Evolutionary conservation across 371 early-diverging fungal species (phyloP), one percentile per base, ranked within the genome.

Genomic region (Nosema granulosis): DNA sequence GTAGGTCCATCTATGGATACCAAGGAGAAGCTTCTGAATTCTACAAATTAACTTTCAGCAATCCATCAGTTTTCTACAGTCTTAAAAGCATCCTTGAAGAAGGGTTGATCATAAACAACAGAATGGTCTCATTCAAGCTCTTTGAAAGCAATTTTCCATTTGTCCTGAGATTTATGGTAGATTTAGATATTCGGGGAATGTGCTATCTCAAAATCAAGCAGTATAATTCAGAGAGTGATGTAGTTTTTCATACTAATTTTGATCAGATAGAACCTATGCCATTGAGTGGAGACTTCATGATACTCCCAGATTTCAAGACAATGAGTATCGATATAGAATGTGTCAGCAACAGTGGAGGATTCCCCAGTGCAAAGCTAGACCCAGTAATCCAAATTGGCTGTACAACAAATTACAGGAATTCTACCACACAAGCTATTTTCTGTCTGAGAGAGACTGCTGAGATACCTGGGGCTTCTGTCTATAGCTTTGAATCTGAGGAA

Each of bases 381-480:
- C 94, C 97, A 0, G 93, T 99, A n/a, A 98, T 98, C 77, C 99
- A 99, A 84, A 98, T 99, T 78, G 99, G 98, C 3, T 93, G 92
- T 59, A 84, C 79, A 67, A 89, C 95, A 43, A 90, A 94, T 2
- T 90, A 93, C 0, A 79, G 91, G 2, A 96, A 95, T 86, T 92
- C 89, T 87, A 84, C 83, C 16, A 88, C 88, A 68, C 86, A 93
- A 59, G 93, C 90, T 71, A 91, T 99, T 0, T 94, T 99, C 56
- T 82, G 93, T 93, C 1, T 88, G 92, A 29, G 89, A 90, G 43
- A 87, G 87, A 0, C 94, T 78, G 92, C 93, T 1, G 89, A 89
- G 34, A 97, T 99, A 81, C 92, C 92, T 1, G 98, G 95, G 6
- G 89, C 92, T 0, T 91, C 94, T 68, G 89, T 93, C 0, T 84